These are phyloP conservation scores for Fremontodendron californicum DNA, from an alignment of 345 rosid genomes.

Conservation along the genomic window DNA sequence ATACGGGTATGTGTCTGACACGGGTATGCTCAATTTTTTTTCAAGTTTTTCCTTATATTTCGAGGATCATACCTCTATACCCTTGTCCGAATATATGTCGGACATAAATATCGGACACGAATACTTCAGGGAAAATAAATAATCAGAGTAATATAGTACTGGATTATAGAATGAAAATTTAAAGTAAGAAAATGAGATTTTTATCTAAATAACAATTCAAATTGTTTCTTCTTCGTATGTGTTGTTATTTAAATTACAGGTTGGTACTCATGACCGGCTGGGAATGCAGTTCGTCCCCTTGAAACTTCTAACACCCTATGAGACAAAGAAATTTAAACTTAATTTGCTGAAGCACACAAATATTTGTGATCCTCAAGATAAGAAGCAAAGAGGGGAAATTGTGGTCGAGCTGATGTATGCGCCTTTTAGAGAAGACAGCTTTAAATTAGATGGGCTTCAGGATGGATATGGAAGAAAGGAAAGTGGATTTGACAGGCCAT, in stretches of 20 bases:
- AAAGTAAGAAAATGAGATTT: neutral
- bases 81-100: no score
- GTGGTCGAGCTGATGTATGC: conserved; percentile 57
- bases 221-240: neutral
- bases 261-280: conserved; percentile 66
- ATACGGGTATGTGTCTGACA: no score
- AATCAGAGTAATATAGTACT: no score
- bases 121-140: no score
- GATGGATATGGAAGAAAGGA: conserved; percentile 31
- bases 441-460: conserved; percentile 23
- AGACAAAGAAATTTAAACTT: conserved; percentile 47
- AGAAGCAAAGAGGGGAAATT: conserved; percentile 56
- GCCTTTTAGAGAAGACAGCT: conserved; percentile 63
- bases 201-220: neutral
- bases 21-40: no score
- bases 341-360: conserved; percentile 60
- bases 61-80: no score
- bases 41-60: no score
- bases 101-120: no score
- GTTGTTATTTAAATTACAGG: conserved; percentile 34
- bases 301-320: conserved; percentile 42
- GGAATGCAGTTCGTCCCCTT: conserved; percentile 72
- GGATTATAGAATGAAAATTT: neutral
- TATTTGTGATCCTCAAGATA: conserved; percentile 38
- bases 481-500: conserved; percentile 32